Evolutionary conservation across 2,329 filamentous ascomycete species (phyloP), one percentile per base, ranked within the genome.

Genomic region (Ophiocordyceps camponoti-rufipedis): DNA sequence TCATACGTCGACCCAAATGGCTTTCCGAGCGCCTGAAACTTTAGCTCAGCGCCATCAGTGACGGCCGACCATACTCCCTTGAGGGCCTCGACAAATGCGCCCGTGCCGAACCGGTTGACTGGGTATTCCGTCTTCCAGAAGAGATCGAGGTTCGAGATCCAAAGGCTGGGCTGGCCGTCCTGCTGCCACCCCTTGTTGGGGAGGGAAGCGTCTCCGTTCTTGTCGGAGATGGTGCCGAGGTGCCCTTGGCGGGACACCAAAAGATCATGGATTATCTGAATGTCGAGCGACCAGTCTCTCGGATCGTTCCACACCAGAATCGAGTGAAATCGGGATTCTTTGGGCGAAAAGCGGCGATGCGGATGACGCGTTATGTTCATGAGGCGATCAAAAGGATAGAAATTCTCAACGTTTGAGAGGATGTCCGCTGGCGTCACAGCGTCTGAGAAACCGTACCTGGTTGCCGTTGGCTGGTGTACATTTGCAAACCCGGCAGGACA

Each of bases 301-400:
- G 91, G 88, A 62, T 96, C 91, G 60, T 94, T 94, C 71, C 89
- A 95, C 7, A 95, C 82, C 55, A 96, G 82, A 28, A 96, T 77
- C 28, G 88, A 87, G 56, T 94, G 86, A 53, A 98, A 82, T 54
- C 85, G 87, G 43, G 89, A 70, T 10, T n/a, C 8, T 8, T 39
- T n/a, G 6, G 35, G 35, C 1, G 62, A 61, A 2, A 64, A 49
- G 6, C 53, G 52, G 13, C 52, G 48, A n/a, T 53, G 50, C 9
- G 49, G 50, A 6, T 52, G 54, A 43, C 62, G 60, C 4, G 62
- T 47, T 41, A 55, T 56, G 12, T 58, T 55, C 29, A 52, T 54
- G 23, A 58, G 48, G 32, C 57, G 53, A 40, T 82, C 78, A 62
- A 95, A 95, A 0, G 91, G 91, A 74, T 82, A 95, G 48, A 94